Evolutionary conservation across 2,329 filamentous ascomycete species (phyloP).

Genomic region (Venturia oleaginea): DNA sequence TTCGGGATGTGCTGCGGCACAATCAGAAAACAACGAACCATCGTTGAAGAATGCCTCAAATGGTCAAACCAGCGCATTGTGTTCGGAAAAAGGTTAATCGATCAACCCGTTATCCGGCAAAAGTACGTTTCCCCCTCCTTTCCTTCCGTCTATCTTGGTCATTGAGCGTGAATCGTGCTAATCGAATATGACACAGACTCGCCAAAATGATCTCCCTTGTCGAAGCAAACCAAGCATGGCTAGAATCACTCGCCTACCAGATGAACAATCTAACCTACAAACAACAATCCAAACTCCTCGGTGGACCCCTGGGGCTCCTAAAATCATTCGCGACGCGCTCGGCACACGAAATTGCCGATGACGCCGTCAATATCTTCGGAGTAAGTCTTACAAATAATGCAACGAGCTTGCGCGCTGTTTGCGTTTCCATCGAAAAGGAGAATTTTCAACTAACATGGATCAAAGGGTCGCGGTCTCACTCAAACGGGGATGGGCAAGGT

Average conservation of each 20-base stretch:
- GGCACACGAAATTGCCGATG: constrained; percentile 75
- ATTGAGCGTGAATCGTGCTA: neutral
- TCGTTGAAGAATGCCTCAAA: constrained; percentile 77
- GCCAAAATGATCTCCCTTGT: constrained; percentile 79
- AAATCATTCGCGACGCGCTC: constrained; percentile 71
- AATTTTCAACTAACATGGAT: neutral
- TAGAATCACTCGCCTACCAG: constrained; percentile 76
- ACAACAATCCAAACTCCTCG: constrained; percentile 64
- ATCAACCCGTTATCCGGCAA: constrained; percentile 71
- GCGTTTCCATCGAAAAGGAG: too few relatives aligned
- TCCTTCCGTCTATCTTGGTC: neutral
- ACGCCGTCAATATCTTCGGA: constrained; percentile 78
- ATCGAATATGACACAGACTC: constrained; percentile 41
- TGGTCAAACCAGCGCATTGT: constrained; percentile 83
- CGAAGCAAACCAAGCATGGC: constrained; percentile 78
- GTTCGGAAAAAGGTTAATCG: constrained; percentile 72
- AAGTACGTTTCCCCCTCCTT: constrained; percentile 45
- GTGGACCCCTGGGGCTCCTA: constrained; percentile 71
- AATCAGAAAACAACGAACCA: constrained; percentile 54
- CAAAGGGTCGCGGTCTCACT: constrained; percentile 54
- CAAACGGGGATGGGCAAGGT: constrained; percentile 74
- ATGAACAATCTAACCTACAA: constrained; percentile 80
- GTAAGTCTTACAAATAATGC: too few relatives aligned
- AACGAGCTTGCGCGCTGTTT: too few relatives aligned
- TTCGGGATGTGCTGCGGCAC: constrained; percentile 64